phyloP scores from a whole-genome alignment of 2,329 filamentous ascomycete genomes.

The Akanthomyces lecanii region DNA sequence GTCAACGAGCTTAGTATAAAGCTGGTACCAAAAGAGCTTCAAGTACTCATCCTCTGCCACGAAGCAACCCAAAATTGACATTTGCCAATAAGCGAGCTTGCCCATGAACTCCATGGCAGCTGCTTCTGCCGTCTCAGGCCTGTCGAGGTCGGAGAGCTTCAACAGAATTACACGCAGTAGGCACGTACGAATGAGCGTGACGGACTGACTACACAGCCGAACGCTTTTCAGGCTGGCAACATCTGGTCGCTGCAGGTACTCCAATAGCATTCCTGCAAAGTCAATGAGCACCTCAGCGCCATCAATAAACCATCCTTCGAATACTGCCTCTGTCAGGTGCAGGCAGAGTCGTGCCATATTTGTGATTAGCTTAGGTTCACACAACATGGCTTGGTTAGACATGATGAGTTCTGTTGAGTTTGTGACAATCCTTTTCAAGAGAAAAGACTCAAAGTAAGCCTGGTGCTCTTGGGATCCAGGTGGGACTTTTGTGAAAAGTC shows the following conservation, averaged over 20 bases:
- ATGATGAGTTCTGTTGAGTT: conserved; percentile 67
- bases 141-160: conserved; percentile 77
- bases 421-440: conserved; percentile 70
- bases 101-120: conserved; percentile 71
- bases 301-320: conserved; percentile 94
- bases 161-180: conserved; percentile 78
- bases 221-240: conserved; percentile 79
- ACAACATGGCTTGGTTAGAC: conserved; percentile 65
- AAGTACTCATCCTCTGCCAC: conserved; percentile 77
- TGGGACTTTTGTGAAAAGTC: conserved; percentile 80
- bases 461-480: conserved; percentile 93
- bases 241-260: conserved; percentile 84
- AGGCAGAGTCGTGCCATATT: conserved; percentile 78
- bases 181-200: conserved; percentile 68
- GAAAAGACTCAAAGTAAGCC: conserved; percentile 88
- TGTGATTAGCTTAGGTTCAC: conserved; percentile 77
- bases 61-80: conserved; percentile 75
- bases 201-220: conserved; percentile 81
- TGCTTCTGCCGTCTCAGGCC: conserved; percentile 51
- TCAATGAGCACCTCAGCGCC: conserved; percentile 80
- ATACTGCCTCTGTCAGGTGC: conserved; percentile 84
- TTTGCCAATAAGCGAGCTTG: conserved; percentile 93
- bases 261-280: conserved; percentile 77
- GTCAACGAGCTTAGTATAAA: conserved; percentile 85
- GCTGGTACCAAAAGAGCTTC: conserved; percentile 83